A percentile compares a stretch with the other conserved stretches of the same genome.
Conservation (phyloP, 2,329 filamentous ascomycete genomes). For the Phoma sp. region DNA sequence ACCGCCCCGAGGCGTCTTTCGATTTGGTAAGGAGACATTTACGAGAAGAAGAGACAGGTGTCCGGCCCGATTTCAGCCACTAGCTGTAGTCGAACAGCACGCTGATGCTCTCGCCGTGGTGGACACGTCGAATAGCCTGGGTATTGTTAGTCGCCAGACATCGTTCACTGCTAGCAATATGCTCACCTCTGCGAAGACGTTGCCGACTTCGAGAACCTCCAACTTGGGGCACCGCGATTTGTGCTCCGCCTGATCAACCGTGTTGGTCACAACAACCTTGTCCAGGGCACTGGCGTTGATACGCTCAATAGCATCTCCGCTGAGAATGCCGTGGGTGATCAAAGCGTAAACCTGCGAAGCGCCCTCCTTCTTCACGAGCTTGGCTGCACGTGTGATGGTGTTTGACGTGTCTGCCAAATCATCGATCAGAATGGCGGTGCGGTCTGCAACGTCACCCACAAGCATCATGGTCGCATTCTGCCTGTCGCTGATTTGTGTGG, state of each 20-base stretch:
- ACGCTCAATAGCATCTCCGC: slow-evolving; percentile 90
- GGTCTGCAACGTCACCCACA: slow-evolving; percentile 82
- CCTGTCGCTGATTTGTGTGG: slow-evolving; percentile 84
- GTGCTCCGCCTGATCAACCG: slow-evolving; percentile 87
- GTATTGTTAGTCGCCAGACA: neutral
- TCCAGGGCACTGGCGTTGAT: slow-evolving; percentile 94
- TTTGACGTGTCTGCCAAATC: slow-evolving; percentile 96
- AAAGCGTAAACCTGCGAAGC: slow-evolving; percentile 91
- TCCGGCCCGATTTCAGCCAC: slow-evolving; percentile 23
- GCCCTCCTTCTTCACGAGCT: slow-evolving; percentile 91
- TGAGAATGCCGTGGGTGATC: slow-evolving; percentile 93
- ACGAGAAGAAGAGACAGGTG: neutral
- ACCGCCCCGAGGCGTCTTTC: slow-evolving; percentile 4
- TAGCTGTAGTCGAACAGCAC: slow-evolving; percentile 88
- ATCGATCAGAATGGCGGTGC: slow-evolving; percentile 89
- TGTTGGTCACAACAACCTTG: slow-evolving; percentile 95
- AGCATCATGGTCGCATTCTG: slow-evolving; percentile 90
- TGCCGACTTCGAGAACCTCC: slow-evolving; percentile 87
- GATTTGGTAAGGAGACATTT: neutral
- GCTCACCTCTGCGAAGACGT: slow-evolving; percentile 83
- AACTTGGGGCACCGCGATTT: slow-evolving; percentile 80
- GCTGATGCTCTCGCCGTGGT: slow-evolving; percentile 97
- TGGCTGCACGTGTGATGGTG: slow-evolving; percentile 94
- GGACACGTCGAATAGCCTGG: slow-evolving; percentile 86
- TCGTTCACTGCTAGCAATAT: neutral